Evolutionary conservation across 805 yeast species (phyloP).

Genomic region (Metschnikowia reukaufii): DNA sequence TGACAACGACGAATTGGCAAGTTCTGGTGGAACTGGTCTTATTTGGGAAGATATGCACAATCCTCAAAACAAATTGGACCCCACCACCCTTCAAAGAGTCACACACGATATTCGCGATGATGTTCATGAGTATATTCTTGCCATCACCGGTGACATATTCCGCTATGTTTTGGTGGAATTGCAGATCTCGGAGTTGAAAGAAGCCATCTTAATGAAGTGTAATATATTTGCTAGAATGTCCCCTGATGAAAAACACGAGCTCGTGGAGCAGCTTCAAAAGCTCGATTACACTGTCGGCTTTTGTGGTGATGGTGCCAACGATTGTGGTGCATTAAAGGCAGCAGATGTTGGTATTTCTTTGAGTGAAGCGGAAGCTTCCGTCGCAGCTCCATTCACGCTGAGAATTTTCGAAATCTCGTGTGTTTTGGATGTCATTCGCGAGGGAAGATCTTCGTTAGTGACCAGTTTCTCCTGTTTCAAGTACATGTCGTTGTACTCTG

Average conservation of each 20-base stretch:
- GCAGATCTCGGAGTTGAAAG: conserved; percentile 41
- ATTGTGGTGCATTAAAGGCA: conserved; percentile 96
- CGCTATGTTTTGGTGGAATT: conserved; percentile 66
- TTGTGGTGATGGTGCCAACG: conserved; percentile 99
- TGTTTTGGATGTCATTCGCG: conserved; percentile 85
- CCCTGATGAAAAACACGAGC: conserved; percentile 97
- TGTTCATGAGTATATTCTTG: conserved; percentile 56
- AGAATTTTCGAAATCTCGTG: conserved; percentile 88
- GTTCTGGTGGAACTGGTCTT: conserved; percentile 38
- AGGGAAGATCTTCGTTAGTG: conserved; percentile 92
- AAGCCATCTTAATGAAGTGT: conserved; percentile 65
- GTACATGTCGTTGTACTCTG: conserved; percentile 95
- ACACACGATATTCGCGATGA: conserved; percentile 23
- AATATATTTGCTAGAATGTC: conserved; percentile 95
- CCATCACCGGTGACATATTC: conserved; percentile 92
- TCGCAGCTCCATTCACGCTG: conserved; percentile 98
- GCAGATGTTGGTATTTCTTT: conserved; percentile 96
- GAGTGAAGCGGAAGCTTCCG: conserved; percentile 97
- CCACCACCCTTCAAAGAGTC: conserved; percentile 56
- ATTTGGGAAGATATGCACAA: conserved; percentile 72
- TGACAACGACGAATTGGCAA: conserved; percentile 27
- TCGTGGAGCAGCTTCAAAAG: conserved; percentile 81
- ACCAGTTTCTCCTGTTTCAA: conserved; percentile 97
- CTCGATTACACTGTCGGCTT: conserved; percentile 93
- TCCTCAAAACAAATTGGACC: conserved; percentile 57